A percentile compares a stretch with the other conserved stretches of the same genome.
Conservation (phyloP, 2,329 filamentous ascomycete species). For the Aspergillus udagawae region DNA sequence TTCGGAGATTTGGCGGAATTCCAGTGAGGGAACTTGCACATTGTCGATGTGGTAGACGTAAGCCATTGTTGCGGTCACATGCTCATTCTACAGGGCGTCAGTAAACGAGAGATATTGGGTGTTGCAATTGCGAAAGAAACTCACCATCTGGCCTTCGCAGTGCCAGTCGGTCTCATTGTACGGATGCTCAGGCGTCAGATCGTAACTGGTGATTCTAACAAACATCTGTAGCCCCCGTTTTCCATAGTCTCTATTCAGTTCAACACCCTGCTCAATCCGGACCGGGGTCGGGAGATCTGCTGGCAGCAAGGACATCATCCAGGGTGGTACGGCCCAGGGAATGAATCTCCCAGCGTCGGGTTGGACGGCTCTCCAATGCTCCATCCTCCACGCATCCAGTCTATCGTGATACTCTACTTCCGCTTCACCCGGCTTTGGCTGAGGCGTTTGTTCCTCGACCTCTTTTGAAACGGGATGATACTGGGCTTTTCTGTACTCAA, state of each 20-base stretch:
- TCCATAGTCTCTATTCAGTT: slow-evolving; percentile 35
- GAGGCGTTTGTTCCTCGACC: slow-evolving; percentile 9
- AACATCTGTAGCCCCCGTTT: slow-evolving; percentile 56
- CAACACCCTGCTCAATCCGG: slow-evolving; percentile 24
- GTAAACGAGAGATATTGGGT: background rate
- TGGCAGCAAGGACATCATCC: slow-evolving; percentile 25
- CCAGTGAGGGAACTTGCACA: slow-evolving; percentile 50
- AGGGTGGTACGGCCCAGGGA: slow-evolving; percentile 28
- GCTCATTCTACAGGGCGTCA: slow-evolving; percentile 50
- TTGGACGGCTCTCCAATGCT: slow-evolving; percentile 19
- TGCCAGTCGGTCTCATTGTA: slow-evolving; percentile 46
- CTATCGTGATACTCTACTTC: slow-evolving; percentile 21
- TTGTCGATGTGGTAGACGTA: slow-evolving; percentile 62
- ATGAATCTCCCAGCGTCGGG: slow-evolving; percentile 26
- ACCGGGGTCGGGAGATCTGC: slow-evolving; percentile 21
- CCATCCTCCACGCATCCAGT: slow-evolving; percentile 21
- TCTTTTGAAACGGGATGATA: slow-evolving; percentile 25
- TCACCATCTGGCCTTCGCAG: slow-evolving; percentile 47
- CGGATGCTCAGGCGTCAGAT: slow-evolving; percentile 57
- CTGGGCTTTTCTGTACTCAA: slow-evolving; percentile 27
- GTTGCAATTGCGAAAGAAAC: background rate
- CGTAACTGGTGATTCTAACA: slow-evolving; percentile 58
- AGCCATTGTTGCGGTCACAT: slow-evolving; percentile 59
- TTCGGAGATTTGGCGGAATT: slow-evolving; percentile 46
- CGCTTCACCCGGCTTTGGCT: slow-evolving; percentile 15